Base-by-base conservation (phyloP, 352 stramenopile genomes). In the Pythium chondricola region DNA sequence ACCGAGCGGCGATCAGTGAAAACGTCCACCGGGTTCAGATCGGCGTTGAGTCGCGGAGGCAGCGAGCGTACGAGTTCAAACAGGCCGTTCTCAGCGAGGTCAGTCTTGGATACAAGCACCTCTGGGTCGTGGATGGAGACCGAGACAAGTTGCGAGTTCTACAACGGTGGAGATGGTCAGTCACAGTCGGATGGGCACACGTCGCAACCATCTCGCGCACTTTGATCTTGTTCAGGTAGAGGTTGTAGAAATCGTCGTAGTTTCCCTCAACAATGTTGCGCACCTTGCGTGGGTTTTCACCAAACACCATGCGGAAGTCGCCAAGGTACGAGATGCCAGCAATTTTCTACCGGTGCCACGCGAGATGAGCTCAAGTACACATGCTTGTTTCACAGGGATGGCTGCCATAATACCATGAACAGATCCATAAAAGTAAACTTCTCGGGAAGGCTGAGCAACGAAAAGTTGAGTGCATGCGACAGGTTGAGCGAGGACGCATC, bases 191-290 rank as follows among this genome's bases (percentile, higher is more conserved):
- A 44, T n/a, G 7, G 25, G 9, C 18, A 36, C 9, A 40, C 9
- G n/a, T 7, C 35, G 11, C 6, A 16, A 16, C 7, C 39, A 18
- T 27, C 9, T 9, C 22, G 7, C 35, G 53, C 53, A 93, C 83
- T 67, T 83, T 44, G 46, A 96, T 79, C 35, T 88, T 82, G 44
- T 66, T 61, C 9, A 66, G 51, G 57, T 96, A 96, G 22, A 96
- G 60, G 25, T 79, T 46, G 32, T 65, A 64, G 49, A 96, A 95
- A 6, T 61, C 68, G 22, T 71, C 69, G 24, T 88, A 67, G 61
- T 92, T 94, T 52, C 80, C 75, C n/a, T 80, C 72, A 20, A 96
- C 85, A 57, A 96, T 96, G 54, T 96, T 96, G 52, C 81, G 77
- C 20, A 96, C 85, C 45, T 96, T 96, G 48, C 86, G 86, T 6